A percentile compares a stretch with the other conserved stretches of the same genome.
Conservation (phyloP, 495 filamentous ascomycete genomes). For the Arthonia radiata region DNA sequence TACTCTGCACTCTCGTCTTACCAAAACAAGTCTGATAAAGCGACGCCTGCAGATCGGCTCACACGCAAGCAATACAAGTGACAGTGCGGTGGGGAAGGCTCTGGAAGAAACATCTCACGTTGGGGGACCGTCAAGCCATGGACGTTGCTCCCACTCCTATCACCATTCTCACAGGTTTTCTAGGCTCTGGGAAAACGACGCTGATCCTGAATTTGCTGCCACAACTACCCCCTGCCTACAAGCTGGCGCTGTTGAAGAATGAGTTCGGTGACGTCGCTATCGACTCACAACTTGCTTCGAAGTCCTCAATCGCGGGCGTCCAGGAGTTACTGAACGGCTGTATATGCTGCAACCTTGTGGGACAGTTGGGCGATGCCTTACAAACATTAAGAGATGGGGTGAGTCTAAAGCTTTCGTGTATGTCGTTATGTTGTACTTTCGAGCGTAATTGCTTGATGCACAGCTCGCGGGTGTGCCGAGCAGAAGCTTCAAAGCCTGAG, state of each 20-base stretch:
- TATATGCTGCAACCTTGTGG: constrained; percentile 96
- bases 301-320: constrained; percentile 63
- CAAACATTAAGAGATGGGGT: constrained; percentile 44
- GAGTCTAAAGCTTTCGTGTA: too few species aligned
- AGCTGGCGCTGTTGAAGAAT: constrained; percentile 87
- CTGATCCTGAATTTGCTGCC: constrained; percentile 73
- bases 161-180: constrained; percentile 85
- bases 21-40: too few species aligned
- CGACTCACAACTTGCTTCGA: constrained; percentile 70
- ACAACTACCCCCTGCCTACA: constrained; percentile 54
- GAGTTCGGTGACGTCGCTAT: constrained; percentile 89
- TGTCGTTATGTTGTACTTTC: too few species aligned
- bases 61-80: too few species aligned
- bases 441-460: too few species aligned
- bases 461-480: too few species aligned
- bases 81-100: too few species aligned
- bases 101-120: too few species aligned
- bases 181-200: constrained; percentile 86
- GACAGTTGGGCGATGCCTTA: constrained; percentile 62
- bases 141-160: constrained; percentile 77
- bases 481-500: too few species aligned
- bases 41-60: too few species aligned
- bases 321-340: constrained; percentile 85
- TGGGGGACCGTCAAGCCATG: too few species aligned
- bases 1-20: too few species aligned